These are phyloP conservation scores for Favolaschia claudopus DNA, from an alignment of 768 basidiomycete genomes.

Conservation along the genomic window DNA sequence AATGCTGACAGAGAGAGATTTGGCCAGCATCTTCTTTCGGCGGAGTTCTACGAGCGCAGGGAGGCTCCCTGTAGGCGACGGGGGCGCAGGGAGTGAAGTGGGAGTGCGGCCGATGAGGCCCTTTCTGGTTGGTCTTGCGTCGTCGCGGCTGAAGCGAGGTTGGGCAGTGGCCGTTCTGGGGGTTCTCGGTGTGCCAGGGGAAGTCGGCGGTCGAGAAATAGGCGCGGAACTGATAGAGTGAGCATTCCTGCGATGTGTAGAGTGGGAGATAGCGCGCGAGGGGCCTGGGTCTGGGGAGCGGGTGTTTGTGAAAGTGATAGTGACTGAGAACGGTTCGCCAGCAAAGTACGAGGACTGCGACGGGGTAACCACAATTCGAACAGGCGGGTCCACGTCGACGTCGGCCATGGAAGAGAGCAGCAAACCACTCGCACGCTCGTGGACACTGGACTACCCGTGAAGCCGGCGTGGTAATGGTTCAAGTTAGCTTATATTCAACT, in stretches of 20 bases:
- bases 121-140: constrained; percentile 50
- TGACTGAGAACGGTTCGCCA: constrained; percentile 86
- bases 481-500: no score
- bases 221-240: constrained; percentile 88
- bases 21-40: constrained; percentile 59
- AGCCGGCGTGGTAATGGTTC: no score
- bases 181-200: constrained; percentile 67
- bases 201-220: constrained; percentile 82
- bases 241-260: constrained; percentile 70
- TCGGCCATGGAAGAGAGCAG: constrained; percentile 7
- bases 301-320: constrained; percentile 88
- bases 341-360: constrained; percentile 92
- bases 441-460: constrained; percentile 10
- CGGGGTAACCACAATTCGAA: constrained; percentile 79
- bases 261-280: constrained; percentile 35
- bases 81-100: constrained; percentile 10
- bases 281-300: constrained; percentile 57
- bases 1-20: constrained; percentile 74
- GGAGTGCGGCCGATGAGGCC: constrained; percentile 61
- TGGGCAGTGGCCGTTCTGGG: constrained; percentile 45
- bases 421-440: constrained; percentile 2
- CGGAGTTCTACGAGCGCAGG: constrained; percentile 61
- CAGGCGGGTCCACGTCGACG: constrained; percentile 51
- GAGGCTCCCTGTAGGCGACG: constrained; percentile 45
- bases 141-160: constrained; percentile 29